Base-by-base conservation (phyloP, 106 monocot species). In the Iris macrosiphon region DNA sequence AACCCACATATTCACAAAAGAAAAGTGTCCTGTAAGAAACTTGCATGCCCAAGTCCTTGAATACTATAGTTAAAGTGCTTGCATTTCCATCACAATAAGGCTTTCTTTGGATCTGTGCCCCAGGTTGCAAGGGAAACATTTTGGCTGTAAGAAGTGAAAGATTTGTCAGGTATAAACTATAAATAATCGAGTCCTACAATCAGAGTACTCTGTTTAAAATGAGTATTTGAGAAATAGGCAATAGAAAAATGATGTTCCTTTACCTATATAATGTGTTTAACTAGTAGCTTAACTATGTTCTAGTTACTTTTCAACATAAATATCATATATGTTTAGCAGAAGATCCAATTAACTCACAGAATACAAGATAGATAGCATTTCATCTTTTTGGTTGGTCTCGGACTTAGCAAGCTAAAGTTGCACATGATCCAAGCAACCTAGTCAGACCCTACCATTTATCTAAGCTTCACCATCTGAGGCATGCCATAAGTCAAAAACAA, bases 1-100 rank as follows among this genome's bases (percentile, higher is more conserved):
- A 71, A 8, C 71, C 71, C 55, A 78, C 60, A 48, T 72, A 78
- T 41, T 71, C 67, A 52, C 46, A 72, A 56, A 72, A 78, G 66
- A 72, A 72, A 20, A 78, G 72, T 1, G 72, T 78, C 12, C 62
- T 62, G 44, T 72, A 72, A 15, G 24, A 65, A 43, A 78, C 67
- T 35, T 72, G 71, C 1, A 49, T 10, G 13, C 78, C 71, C 42
- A 78, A 57, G 49, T 78, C 71, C 55, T 78, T 78, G 15, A 78
- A 72, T 9, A 78, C 56, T 24, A 78, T 57, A 33, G 78, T 72
- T 15, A 78, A 46, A 13, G 2, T 39, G 4, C 67, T 40, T 19
- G 55, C 6, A 40, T 78, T 57, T 25, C 62, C 49, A 13, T 67
- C 72, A 17, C 32, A 61, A 47, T 72, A 77, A 42, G 4, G 49